Conservation (phyloP, 2,329 filamentous ascomycete species). For the Ophiostoma quercus region DNA sequence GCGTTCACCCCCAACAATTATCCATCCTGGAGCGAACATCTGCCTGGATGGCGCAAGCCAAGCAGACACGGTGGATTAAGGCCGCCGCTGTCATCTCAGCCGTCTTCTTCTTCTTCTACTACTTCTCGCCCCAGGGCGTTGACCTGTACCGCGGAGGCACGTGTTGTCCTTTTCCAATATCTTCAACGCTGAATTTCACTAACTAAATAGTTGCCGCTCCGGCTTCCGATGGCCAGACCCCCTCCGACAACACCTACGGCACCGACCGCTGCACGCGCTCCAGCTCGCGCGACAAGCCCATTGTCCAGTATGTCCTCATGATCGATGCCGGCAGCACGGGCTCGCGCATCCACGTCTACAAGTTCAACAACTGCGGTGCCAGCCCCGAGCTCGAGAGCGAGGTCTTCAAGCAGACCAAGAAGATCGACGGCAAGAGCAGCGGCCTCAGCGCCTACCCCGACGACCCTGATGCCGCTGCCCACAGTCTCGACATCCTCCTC, state of each 20-base stretch:
- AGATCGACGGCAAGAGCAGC: conserved; percentile 60
- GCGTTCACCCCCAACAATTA: conserved; percentile 42
- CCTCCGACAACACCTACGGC: conserved; percentile 57
- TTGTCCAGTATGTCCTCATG: conserved; percentile 98
- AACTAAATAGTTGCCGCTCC: conserved; percentile 7
- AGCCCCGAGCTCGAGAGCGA: conserved; percentile 94
- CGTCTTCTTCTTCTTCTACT: conserved; percentile 58
- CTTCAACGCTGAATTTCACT: background rate
- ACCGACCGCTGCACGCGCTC: conserved; percentile 76
- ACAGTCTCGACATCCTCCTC: conserved; percentile 82
- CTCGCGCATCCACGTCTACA: conserved; percentile 96
- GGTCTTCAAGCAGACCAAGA: conserved; percentile 88
- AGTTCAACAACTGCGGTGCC: conserved; percentile 96
- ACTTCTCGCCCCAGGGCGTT: conserved; percentile 55
- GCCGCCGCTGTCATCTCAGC: conserved; percentile 57
- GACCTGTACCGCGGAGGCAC: conserved; percentile 48
- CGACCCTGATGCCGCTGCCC: conserved; percentile 81
- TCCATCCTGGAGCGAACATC: conserved; percentile 50
- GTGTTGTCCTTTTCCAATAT: conserved; percentile 18
- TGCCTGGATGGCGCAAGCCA: conserved; percentile 58
- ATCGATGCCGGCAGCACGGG: conserved; percentile 97
- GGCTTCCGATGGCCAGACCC: conserved; percentile 44
- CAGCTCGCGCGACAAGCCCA: conserved; percentile 79
- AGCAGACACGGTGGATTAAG: conserved; percentile 61
- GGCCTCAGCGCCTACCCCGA: conserved; percentile 80